Evolutionary conservation across 208 protist species (phyloP).

Genomic region (Leishmania braziliensis): DNA sequence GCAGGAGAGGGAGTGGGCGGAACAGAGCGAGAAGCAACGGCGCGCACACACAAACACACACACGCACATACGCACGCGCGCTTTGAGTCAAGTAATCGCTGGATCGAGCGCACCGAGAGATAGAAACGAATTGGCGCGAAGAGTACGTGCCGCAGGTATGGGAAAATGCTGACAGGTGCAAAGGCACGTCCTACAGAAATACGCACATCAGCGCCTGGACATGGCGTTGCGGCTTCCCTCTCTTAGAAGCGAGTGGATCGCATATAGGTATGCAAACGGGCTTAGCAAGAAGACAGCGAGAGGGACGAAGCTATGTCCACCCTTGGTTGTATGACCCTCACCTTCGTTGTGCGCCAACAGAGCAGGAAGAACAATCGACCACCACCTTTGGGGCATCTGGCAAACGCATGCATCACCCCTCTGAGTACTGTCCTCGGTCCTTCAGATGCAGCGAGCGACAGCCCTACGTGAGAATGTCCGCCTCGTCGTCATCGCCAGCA

Average conservation of each 20-base stretch:
- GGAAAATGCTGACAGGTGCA: background rate
- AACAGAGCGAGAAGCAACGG: background rate
- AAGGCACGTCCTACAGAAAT: background rate
- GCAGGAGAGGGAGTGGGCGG: background rate
- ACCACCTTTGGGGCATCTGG: background rate
- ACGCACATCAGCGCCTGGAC: too few species aligned
- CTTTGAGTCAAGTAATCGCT: background rate
- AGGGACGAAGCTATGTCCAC: background rate
- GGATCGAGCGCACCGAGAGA: background rate
- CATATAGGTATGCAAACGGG: too few species aligned
- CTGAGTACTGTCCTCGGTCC: background rate
- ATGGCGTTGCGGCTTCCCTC: background rate
- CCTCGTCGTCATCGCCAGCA: conserved; percentile 15
- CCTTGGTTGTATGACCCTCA: background rate
- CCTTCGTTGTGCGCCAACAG: background rate
- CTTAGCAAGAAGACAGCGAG: background rate
- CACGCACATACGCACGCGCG: background rate
- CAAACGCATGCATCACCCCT: background rate
- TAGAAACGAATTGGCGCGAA: background rate
- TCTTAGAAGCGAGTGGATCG: background rate
- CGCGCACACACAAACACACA: background rate
- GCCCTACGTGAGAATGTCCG: background rate
- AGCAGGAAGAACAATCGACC: background rate
- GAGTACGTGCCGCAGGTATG: background rate
- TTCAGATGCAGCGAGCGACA: background rate